phyloP scores from a whole-genome alignment of 164 flowering plant species.

The Kalanchoe fedtschenkoi region DNA sequence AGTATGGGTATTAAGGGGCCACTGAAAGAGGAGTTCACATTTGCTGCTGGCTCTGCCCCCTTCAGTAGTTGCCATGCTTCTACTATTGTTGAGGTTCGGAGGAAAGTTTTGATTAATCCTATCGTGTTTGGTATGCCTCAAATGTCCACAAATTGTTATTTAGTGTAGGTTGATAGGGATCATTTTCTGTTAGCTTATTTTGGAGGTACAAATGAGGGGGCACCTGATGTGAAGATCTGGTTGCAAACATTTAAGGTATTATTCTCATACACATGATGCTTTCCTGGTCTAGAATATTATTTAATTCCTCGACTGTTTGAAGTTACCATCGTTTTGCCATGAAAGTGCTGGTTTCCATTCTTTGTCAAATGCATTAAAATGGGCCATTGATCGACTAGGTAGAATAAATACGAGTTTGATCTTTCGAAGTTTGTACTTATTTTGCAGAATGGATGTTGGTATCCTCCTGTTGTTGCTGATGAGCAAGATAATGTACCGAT shows the following conservation, averaged over 20 bases:
- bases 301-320: background rate
- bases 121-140: background rate
- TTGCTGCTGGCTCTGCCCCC: conserved; percentile 50
- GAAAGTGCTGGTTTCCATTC: background rate
- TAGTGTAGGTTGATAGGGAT: conserved; percentile 52
- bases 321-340: background rate
- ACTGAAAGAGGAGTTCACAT: conserved; percentile 61
- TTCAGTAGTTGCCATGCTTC: conserved; percentile 92
- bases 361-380: background rate
- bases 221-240: conserved; percentile 94
- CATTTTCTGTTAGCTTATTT: conserved; percentile 83
- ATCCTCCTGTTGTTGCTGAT: conserved; percentile 54
- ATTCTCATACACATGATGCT: background rate
- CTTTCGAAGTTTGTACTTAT: conserved; percentile 3
- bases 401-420: background rate
- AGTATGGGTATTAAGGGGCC: conserved; percentile 10
- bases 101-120: background rate
- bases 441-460: conserved; percentile 74
- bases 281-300: background rate
- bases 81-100: conserved; percentile 77
- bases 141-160: conserved; percentile 1
- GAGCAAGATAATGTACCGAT: conserved; percentile 61
- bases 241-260: conserved; percentile 64
- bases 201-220: conserved; percentile 80
- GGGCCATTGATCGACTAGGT: background rate